Conservation (phyloP, 306 rosid genomes). For the Quillaja saponaria region DNA sequence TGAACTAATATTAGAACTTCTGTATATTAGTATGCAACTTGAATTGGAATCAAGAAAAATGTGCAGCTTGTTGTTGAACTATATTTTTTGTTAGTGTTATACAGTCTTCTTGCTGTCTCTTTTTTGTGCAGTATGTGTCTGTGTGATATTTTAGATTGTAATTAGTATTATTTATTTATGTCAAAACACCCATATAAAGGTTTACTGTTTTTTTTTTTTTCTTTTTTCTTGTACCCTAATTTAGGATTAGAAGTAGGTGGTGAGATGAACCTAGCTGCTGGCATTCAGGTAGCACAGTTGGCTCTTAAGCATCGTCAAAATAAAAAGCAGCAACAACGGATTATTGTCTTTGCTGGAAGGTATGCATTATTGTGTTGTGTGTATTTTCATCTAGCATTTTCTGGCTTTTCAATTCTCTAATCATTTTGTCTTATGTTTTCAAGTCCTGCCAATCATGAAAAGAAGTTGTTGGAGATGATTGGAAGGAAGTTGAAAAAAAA, state of each 20-base stretch:
- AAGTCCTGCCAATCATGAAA: slow-evolving; percentile 77
- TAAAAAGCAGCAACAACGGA: slow-evolving; percentile 96
- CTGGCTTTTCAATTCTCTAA: slow-evolving; percentile 4
- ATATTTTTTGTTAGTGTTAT: too few species aligned
- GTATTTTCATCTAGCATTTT: slow-evolving; percentile 2
- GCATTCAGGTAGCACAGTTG: slow-evolving; percentile 94
- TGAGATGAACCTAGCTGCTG: slow-evolving; percentile 92
- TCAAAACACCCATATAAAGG: too few species aligned
- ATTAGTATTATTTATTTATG: too few species aligned
- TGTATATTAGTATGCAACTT: too few species aligned
- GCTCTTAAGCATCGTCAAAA: slow-evolving; percentile 98
- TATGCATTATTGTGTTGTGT: slow-evolving; percentile 24
- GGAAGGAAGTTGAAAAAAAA: slow-evolving; percentile 90
- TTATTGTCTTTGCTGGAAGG: slow-evolving; percentile 95
- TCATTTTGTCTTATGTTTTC: slow-evolving; percentile 22
- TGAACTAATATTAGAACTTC: too few species aligned
- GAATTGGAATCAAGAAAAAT: too few species aligned
- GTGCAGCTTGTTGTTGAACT: too few species aligned
- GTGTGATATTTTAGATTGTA: too few species aligned
- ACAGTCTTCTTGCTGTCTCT: too few species aligned
- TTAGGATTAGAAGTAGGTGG: slow-evolving; percentile 91
- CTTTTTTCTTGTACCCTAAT: too few species aligned
- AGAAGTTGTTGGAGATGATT: slow-evolving; percentile 77
- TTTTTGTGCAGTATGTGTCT: too few species aligned
- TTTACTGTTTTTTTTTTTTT: too few species aligned